Evolutionary conservation across 768 basidiomycete genomes (phyloP).

Genomic region (Xerocomus spinulosus): DNA sequence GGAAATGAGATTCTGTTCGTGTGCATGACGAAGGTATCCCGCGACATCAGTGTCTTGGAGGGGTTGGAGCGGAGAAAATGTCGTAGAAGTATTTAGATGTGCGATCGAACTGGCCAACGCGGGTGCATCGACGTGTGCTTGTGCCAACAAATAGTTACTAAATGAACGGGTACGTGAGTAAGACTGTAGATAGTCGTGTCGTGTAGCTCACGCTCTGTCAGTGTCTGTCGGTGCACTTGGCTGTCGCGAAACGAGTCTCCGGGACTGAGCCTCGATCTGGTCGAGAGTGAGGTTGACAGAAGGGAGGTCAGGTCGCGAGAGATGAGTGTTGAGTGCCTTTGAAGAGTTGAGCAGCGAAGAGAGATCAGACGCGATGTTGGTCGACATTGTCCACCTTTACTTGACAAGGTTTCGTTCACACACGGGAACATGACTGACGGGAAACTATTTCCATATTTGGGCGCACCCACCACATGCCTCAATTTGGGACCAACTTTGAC

Average conservation of each 20-base stretch:
- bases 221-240: constrained; percentile 58
- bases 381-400: constrained; percentile 5
- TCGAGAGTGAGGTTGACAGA: constrained; percentile 86
- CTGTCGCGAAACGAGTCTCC: constrained; percentile 74
- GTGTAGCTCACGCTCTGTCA: constrained; percentile 62
- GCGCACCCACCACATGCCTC: no score
- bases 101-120: constrained; percentile 80
- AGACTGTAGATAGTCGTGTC: constrained; percentile 2
- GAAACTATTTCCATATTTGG: no score
- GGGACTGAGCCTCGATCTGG: constrained; percentile 91
- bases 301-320: constrained; percentile 78
- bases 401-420: no score
- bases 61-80: constrained; percentile 86
- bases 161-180: constrained; percentile 1
- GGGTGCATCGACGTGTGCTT: constrained; percentile 91
- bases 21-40: constrained; percentile 91
- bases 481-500: no score
- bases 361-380: constrained; percentile 43
- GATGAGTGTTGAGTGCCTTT: constrained; percentile 69
- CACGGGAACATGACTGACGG: no score
- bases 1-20: constrained; percentile 91
- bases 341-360: constrained; percentile 69
- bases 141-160: constrained; percentile 89
- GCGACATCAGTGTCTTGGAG: constrained; percentile 92
- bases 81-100: constrained; percentile 72